Percentiles rank a stretch among this genome's conserved stretches.
Conservation (phyloP, 2,329 filamentous ascomycete genomes). For the Lecanicillium sp. region DNA sequence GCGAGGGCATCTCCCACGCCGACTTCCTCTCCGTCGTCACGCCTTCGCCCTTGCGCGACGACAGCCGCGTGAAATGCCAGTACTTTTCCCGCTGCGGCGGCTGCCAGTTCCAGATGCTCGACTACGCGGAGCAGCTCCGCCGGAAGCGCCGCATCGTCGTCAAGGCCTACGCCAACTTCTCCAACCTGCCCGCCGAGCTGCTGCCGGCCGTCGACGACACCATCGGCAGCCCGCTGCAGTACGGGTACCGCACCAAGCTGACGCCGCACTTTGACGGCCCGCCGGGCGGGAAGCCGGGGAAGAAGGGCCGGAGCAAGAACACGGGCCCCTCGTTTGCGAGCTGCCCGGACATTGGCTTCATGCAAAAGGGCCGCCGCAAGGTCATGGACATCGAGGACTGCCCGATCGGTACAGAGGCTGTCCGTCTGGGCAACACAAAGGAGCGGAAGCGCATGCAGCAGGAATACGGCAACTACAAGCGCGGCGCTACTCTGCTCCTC, state of each 20-base stretch:
- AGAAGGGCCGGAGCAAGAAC: constrained; percentile 33
- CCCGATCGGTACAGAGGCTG: constrained; percentile 83
- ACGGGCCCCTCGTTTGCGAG: constrained; percentile 44
- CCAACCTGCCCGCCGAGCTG: constrained; percentile 66
- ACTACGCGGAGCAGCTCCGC: constrained; percentile 76
- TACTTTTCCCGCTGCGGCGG: constrained; percentile 88
- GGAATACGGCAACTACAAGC: constrained; percentile 65
- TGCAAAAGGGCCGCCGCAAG: constrained; percentile 70
- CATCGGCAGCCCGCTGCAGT: constrained; percentile 83
- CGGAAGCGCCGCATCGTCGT: constrained; percentile 84
- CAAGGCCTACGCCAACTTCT: constrained; percentile 89
- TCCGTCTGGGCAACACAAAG: constrained; percentile 69
- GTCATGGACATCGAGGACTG: constrained; percentile 97
- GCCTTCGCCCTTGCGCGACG: constrained; percentile 70
- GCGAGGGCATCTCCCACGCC: constrained; percentile 65
- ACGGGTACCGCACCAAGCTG: constrained; percentile 91
- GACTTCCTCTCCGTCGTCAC: constrained; percentile 75
- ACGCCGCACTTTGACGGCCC: constrained; percentile 93
- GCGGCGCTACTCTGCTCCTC: constrained; percentile 81
- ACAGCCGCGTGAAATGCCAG: constrained; percentile 68
- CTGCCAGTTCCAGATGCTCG: constrained; percentile 96
- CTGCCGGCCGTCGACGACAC: constrained; percentile 76
- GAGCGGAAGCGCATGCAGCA: constrained; percentile 71
- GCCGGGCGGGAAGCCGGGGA: constrained; percentile 46
- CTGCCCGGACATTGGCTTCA: constrained; percentile 82